Evolutionary conservation across 352 stramenopile genomes (phyloP).

Genomic region (Globisporangium orthogonon): DNA sequence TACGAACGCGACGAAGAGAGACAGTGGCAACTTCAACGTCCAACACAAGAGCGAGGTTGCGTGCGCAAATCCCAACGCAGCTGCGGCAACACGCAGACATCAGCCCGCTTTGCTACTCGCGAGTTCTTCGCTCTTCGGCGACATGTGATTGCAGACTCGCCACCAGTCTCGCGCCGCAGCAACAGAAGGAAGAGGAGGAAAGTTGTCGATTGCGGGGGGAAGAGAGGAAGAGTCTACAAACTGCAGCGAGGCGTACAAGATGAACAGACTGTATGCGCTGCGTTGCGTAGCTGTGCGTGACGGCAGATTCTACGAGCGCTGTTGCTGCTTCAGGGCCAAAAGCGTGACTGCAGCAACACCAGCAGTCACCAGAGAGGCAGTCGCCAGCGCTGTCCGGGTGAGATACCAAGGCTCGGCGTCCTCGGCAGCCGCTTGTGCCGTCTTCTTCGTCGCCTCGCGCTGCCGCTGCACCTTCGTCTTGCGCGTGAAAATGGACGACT

Average conservation of each 20-base stretch:
- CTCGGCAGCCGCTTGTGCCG: background rate
- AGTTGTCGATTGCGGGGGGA: slow-evolving; percentile 5
- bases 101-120: background rate
- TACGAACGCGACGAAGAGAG: background rate
- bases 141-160: slow-evolving; percentile 4
- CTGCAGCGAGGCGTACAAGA: background rate
- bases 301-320: slow-evolving; percentile 12
- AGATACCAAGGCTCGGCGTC: slow-evolving; percentile 49
- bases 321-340: slow-evolving; percentile 52
- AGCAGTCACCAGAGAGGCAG: slow-evolving; percentile 63
- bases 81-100: slow-evolving; percentile 1
- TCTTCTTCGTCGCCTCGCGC: slow-evolving; percentile 14
- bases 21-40: slow-evolving; percentile 8
- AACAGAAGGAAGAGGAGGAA: slow-evolving; percentile 1
- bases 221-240: background rate
- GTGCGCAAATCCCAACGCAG: slow-evolving; percentile 3
- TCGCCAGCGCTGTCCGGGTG: slow-evolving; percentile 47
- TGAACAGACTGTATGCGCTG: background rate
- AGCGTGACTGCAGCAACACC: slow-evolving; percentile 57
- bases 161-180: background rate
- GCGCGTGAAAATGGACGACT: slow-evolving; percentile 71
- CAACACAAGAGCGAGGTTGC: background rate
- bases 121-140: background rate
- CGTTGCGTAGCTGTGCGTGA: background rate
- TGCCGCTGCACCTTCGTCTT: slow-evolving; percentile 44